Evolutionary conservation across 2,329 filamentous ascomycete species (phyloP), one percentile per base, ranked within the genome.

Genomic region (Fusarium scirpi): DNA sequence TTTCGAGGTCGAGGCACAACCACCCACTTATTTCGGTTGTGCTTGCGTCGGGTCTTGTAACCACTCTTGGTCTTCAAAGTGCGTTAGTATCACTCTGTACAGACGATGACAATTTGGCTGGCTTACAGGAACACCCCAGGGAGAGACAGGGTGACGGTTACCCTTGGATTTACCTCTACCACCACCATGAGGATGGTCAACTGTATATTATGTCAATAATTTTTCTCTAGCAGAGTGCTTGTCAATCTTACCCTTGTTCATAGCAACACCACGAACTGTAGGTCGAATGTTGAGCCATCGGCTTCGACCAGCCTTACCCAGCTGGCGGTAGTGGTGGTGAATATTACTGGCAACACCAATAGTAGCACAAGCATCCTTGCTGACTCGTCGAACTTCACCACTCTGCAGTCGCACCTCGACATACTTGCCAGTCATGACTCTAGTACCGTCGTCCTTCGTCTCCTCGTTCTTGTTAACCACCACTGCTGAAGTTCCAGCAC

Each of bases 161-260:
- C 96, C 94, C 93, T 99, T 99, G 62, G 94, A 98, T 85, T 99
- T 99, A 85, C 96, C 96, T 87, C 97, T 90, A 82, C 96, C 96
- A 92, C 96, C 96, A 88, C 96, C 96, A 81, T 99, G 96, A 78
- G 96, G 96, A 87, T 99, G 96, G 78, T 99, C 96, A 76, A 90
- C 92, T 90, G 76, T 46, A 66, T 53, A 30, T 47, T 20, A 25
- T 49, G 61, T 77, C 51, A 75, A 60, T 51, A 27, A 38, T n/a
- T 66, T 45, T 58, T 22, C 41, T 32, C 20, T 25, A 12, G 9
- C 32, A 20, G 52, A 18, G 29, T 11, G 29, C n/a, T 20, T 22
- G n/a, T 30, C 6, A 22, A 41, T 80, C 87, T 78, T 83, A 93
- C 92, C 89, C 80, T 95, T 94, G 85, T 99, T 99, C 97, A 99